Evolutionary conservation across 495 filamentous ascomycete genomes (phyloP), one percentile per base, ranked within the genome.

Genomic region (Trichoderma virens): DNA sequence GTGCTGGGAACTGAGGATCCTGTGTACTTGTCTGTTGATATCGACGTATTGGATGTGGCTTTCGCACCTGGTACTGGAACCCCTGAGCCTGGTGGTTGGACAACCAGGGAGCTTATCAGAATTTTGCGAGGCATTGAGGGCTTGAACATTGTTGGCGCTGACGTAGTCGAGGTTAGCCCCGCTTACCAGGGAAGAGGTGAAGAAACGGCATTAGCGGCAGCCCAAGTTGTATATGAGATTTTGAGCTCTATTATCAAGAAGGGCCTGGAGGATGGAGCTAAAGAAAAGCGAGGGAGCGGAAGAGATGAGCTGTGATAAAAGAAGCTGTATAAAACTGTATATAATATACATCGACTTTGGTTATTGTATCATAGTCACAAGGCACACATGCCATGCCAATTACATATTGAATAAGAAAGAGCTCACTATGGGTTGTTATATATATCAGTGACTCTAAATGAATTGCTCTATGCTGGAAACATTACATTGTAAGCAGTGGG

Each of bases 141-240:
- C 39, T 66, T 91, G 71, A 90, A 90, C 71, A 69, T 90, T 1
- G 86, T 91, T 23, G 88, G 88, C 0, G 88, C 86, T 4, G 88
- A 90, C 74, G 86, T 93, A 66, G 91, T 96, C 27, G 91, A 96
- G 81, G 91, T 96, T 16, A 87, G 88, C 56, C 91, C 91, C 1
- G 89, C 90, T 14, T 94, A 96, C 72, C 90, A 94, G 75, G 90
- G 90, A 5, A 84, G 82, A 60, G 90, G 88, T 0, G 91, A 96
- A 81, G 86, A 88, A 70, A 96, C 91, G 43, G 90, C 90, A 59
- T 78, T 94, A 67, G 90, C 88, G n/a, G 91, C 87, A 0, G 89
- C 90, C 11, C 90, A 93, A 78, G 83, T 89, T 25, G 87, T 86
- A 20, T 95, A 87, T 74, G 90, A 95, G 79, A 85, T 94, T 60